Evolutionary conservation across 305 asterid species (phyloP), one percentile per base, ranked within the genome.

Genomic region (Fraxinus baroniana): DNA sequence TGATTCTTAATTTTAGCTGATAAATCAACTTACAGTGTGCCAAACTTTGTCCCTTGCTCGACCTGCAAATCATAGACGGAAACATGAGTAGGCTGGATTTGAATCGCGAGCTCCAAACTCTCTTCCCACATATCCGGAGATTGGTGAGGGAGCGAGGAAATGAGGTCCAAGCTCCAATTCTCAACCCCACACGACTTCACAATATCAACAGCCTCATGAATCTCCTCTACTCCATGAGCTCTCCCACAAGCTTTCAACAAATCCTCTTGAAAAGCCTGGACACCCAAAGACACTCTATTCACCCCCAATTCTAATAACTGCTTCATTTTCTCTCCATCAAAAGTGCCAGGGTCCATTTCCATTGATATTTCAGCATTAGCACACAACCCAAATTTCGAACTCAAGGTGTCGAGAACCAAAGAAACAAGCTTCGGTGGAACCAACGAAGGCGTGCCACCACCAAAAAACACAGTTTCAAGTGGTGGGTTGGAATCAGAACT

Each of bases 261-360:
- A 82, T 91, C 96, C 33, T 92, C 92, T 72, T 94, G 97, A 89
- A 94, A 95, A 20, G 95, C 94, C 85, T 95, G 99, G 78, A 94
- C 98, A 22, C 98, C 99, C 85, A 95, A 36, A 10, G 99, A 95
- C 83, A 95, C 98, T 85, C 98, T 89, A 28, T 94, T 95, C 84
- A 95, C 94, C 0, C 99, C 98, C 88, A 93, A 80, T 44, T 44
- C 82, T 90, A 88, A 82, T 85, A 94, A 74, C 78, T 86, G 95
- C 86, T 82, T 87, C 95, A 95, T 78, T 22, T 85, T 88, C 74
- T 0, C 87, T 18, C 64, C 89, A 80, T 88, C 94, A 79, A 94
- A 95, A 33, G 98, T 95, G 77, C 99, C 99, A 2, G 99, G 99
- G 82, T 95, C 99, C 98, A 95, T 95, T 85, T 95, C 99, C 87